phyloP scores from a whole-genome alignment of 2,329 filamentous ascomycete genomes.

The Madurella fahalii region DNA sequence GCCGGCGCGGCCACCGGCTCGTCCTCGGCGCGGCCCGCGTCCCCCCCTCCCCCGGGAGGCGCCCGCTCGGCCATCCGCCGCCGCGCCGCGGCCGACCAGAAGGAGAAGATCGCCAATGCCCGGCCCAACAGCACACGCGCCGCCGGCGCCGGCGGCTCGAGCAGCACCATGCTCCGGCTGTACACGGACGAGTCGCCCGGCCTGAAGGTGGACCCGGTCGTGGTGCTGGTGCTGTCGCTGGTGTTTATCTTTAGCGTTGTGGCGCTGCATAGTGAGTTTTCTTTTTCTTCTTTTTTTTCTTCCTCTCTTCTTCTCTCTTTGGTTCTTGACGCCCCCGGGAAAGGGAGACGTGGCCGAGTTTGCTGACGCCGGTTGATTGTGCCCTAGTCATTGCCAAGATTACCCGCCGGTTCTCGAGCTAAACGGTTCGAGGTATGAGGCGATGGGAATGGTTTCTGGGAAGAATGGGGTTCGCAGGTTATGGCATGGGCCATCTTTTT shows the following conservation, averaged over 20 bases:
- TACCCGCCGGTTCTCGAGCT: constrained; percentile 78
- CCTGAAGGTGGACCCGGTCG: constrained; percentile 95
- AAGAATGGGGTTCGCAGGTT: too few species aligned
- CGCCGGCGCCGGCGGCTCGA: constrained; percentile 91
- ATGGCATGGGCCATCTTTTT: too few species aligned
- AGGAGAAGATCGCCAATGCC: constrained; percentile 93
- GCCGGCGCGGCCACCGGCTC: constrained; percentile 55
- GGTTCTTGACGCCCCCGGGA: background rate
- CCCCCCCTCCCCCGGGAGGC: constrained; percentile 85
- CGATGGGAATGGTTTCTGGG: background rate
- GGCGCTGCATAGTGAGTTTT: constrained; percentile 84
- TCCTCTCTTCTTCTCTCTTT: background rate
- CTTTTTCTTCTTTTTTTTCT: background rate
- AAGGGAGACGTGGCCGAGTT: background rate
- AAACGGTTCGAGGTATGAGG: constrained; percentile 27
- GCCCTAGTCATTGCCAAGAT: constrained; percentile 86
- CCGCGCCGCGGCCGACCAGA: constrained; percentile 92
- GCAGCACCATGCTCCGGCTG: constrained; percentile 95
- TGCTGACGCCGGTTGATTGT: constrained; percentile 11
- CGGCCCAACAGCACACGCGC: constrained; percentile 88
- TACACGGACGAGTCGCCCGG: constrained; percentile 99
- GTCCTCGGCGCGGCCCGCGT: constrained; percentile 60
- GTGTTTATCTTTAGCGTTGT: constrained; percentile 99
- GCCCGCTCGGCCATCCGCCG: constrained; percentile 93
- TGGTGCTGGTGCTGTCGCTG: constrained; percentile 91